Evolutionary conservation across 164 flowering plant species (phyloP), one percentile per base, ranked within the genome.

Genomic region (Cinnamomum micranthum): DNA sequence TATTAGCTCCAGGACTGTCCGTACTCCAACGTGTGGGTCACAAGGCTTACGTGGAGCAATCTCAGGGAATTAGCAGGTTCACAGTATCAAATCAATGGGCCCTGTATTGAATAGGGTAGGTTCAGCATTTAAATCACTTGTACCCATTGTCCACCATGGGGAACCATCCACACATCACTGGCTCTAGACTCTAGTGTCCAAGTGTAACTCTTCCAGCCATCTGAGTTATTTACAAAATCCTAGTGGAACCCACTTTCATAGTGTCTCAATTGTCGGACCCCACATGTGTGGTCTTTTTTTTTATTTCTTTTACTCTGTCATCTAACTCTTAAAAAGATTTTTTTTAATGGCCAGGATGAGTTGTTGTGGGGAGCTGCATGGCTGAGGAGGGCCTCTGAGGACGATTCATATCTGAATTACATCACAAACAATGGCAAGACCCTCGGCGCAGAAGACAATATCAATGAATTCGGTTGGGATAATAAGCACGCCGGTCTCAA

Each of bases 281-380:
- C 47, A 35, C 47, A 9, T 7, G 47, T 41, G 10, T 31, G 47
- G 47, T 41, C 11, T 41, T 41, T 41, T 41, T 41, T 41, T 33
- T 33, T 33, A 0, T 25, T 33, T 41, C 9, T 35, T 35, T 7
- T 35, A 35, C 10, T 41, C 47, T 41, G 11, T 41, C 11, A 41
- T 41, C 47, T 1, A 11, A 41, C 47, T 35, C 47, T 10, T 70
- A 33, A 24, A 24, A 41, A 41, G 47, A 41, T 41, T 41, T 7
- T 55, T 55, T 14, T 55, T 5, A 41, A n/a, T 11, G 13, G 28
- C 22, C 73, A 95, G 99, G 99, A 96, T 83, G 99, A 96, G 80
- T 79, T 96, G 81, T 76, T 94, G 23, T 96, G 99, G 99, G 97
- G 95, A 70, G 99, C 99, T 73, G 95, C 98, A 27, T 96, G 99